Conservation (phyloP, 2,329 filamentous ascomycete genomes). For the Beauveria medogensis region DNA sequence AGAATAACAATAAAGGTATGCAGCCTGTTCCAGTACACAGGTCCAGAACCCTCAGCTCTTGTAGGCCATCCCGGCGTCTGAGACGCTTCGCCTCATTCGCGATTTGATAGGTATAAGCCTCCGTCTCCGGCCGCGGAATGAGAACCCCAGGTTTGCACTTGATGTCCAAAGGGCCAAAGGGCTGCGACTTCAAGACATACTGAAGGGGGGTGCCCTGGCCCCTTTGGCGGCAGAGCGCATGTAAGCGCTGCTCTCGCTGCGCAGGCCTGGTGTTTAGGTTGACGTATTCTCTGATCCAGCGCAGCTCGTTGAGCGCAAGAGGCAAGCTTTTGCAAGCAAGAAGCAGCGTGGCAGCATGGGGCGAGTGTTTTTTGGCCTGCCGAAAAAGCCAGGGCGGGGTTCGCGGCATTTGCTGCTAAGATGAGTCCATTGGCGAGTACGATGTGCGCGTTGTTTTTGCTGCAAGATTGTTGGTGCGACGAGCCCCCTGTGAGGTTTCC, state of each 20-base stretch:
- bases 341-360: slow-evolving; percentile 52
- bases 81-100: slow-evolving; percentile 33
- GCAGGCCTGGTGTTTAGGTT: slow-evolving; percentile 19
- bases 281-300: slow-evolving; percentile 62
- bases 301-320: slow-evolving; percentile 60
- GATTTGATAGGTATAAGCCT: slow-evolving; percentile 55
- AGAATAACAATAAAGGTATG: slow-evolving; percentile 69
- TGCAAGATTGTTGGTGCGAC: background rate
- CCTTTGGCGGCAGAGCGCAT: slow-evolving; percentile 39
- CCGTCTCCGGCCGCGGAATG: slow-evolving; percentile 75
- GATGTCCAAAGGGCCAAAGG: slow-evolving; percentile 78
- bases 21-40: slow-evolving; percentile 89
- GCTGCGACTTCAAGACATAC: slow-evolving; percentile 82
- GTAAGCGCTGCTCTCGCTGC: slow-evolving; percentile 20
- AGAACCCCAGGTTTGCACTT: slow-evolving; percentile 68
- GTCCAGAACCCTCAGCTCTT: slow-evolving; percentile 55
- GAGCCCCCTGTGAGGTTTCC: background rate
- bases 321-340: slow-evolving; percentile 53
- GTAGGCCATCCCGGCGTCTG: background rate
- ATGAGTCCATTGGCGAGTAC: background rate
- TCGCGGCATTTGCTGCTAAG: slow-evolving; percentile 46
- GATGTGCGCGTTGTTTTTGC: slow-evolving; percentile 3
- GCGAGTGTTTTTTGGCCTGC: slow-evolving; percentile 44
- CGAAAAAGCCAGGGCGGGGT: slow-evolving; percentile 50
- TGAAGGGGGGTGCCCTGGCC: slow-evolving; percentile 69